Evolutionary conservation across 2,329 filamentous ascomycete species (phyloP).

Genomic region (Pseudogymnoascus sp.): DNA sequence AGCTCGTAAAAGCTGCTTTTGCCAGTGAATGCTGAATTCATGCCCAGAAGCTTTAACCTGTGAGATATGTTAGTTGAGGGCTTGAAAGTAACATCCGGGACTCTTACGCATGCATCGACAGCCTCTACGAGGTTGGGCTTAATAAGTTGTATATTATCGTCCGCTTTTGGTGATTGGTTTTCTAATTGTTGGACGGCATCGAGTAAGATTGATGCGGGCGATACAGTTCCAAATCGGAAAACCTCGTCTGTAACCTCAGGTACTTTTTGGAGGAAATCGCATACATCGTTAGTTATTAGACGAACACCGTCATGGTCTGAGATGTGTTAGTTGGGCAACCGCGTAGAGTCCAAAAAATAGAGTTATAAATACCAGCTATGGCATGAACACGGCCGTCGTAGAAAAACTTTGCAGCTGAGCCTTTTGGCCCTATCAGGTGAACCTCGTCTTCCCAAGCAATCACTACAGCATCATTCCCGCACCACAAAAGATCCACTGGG

Average conservation of each 20-base stretch:
- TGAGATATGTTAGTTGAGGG: constrained; percentile 13
- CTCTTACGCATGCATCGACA: constrained; percentile 68
- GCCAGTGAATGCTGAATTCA: constrained; percentile 84
- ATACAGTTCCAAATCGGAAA: constrained; percentile 80
- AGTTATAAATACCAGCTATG: constrained; percentile 54
- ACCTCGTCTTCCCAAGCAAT: constrained; percentile 98
- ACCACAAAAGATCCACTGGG: constrained; percentile 89
- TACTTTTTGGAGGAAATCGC: constrained; percentile 94
- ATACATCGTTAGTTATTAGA: constrained; percentile 85
- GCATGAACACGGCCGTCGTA: constrained; percentile 90
- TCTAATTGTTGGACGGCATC: constrained; percentile 90
- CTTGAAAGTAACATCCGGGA: not conserved
- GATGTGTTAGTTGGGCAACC: constrained; percentile 15
- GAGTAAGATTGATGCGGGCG: constrained; percentile 81
- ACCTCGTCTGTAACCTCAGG: constrained; percentile 79
- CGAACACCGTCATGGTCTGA: constrained; percentile 74
- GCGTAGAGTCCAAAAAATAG: no score
- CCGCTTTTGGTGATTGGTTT: constrained; percentile 88
- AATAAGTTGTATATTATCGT: constrained; percentile 95
- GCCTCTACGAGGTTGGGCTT: constrained; percentile 80
- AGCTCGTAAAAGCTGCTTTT: constrained; percentile 91
- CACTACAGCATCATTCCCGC: constrained; percentile 85
- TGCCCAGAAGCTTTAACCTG: constrained; percentile 77
- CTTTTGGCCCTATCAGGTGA: constrained; percentile 80
- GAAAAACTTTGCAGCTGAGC: constrained; percentile 67